Evolutionary conservation across 208 protist species (phyloP).

Genomic region (Wallacemonas sp.): DNA sequence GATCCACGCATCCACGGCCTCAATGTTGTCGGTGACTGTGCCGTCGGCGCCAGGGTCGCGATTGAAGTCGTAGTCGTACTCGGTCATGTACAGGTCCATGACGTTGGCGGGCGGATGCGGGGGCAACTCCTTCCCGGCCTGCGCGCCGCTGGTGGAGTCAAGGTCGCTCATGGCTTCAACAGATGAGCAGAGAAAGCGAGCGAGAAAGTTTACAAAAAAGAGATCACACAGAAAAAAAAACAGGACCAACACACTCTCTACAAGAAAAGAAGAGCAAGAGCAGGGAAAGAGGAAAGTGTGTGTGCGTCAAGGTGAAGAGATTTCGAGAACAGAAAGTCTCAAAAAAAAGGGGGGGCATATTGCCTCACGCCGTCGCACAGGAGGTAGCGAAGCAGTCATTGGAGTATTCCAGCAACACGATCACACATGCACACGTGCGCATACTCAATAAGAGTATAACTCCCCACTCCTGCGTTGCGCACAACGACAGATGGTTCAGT

Average conservation of each 20-base stretch:
- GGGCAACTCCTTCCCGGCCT: conserved; percentile 26
- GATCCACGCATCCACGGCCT: conserved; percentile 26
- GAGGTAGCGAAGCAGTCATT: too few species aligned
- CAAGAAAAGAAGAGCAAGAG: background rate
- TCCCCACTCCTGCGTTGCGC: too few species aligned
- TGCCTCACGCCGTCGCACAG: too few species aligned
- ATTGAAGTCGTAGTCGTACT: conserved; percentile 91
- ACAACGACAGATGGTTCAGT: too few species aligned
- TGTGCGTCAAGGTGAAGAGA: too few species aligned
- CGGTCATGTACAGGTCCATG: conserved; percentile 79
- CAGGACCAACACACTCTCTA: too few species aligned
- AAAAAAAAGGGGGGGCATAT: too few species aligned
- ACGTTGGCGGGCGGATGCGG: conserved; percentile 75
- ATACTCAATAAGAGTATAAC: background rate
- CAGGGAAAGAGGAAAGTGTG: background rate
- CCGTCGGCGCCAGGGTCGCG: conserved; percentile 26
- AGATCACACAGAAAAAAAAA: too few species aligned
- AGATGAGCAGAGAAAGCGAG: background rate
- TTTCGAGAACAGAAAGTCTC: too few species aligned
- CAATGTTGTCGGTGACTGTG: conserved; percentile 2
- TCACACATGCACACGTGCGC: background rate
- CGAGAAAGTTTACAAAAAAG: too few species aligned
- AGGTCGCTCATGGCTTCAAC: background rate
- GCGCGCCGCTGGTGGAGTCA: background rate
- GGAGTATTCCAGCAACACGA: too few species aligned